These are phyloP conservation scores for Pisolithus sp. DNA, from an alignment of 768 basidiomycete species.

Conservation along the genomic window DNA sequence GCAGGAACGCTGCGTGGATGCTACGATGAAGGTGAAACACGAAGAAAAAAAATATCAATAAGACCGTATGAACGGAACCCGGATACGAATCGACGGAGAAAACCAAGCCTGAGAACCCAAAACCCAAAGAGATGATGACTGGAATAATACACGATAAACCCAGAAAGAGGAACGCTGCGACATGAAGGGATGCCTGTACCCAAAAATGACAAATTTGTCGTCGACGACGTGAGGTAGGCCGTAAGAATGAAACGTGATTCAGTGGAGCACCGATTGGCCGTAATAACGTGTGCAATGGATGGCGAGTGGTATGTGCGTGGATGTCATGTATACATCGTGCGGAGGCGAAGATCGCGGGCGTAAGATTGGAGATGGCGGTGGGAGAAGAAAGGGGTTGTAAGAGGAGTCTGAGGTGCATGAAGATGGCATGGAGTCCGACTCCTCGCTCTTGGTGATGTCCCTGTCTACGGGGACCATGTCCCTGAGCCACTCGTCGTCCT, in stretches of 20 bases:
- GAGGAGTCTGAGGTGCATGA: conserved; percentile 15
- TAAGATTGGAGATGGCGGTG: conserved; percentile 14
- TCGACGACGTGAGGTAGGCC: conserved; percentile 7
- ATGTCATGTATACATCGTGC: conserved; percentile 11
- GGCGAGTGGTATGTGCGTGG: conserved; percentile 2
- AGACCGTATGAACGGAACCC: conserved; percentile 11
- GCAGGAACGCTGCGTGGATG: conserved; percentile 1
- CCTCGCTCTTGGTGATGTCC: conserved; percentile 5
- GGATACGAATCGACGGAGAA: conserved; percentile 8
- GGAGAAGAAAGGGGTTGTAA: conserved; percentile 3
- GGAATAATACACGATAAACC: background rate
- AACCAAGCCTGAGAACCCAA: background rate
- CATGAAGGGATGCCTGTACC: conserved; percentile 13
- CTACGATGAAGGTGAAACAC: background rate
- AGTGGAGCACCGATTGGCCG: conserved; percentile 13
- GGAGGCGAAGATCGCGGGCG: conserved; percentile 18
- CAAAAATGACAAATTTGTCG: conserved; percentile 16
- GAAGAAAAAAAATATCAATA: conserved; percentile 1
- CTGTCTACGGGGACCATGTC: conserved; percentile 47
- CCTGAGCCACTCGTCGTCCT: conserved; percentile 56
- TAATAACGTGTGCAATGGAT: conserved; percentile 5
- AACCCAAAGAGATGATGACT: conserved; percentile 3
- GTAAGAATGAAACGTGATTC: conserved; percentile 17
- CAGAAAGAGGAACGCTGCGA: background rate
- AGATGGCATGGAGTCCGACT: conserved; percentile 14